Percentiles rank a stretch among this genome's conserved stretches.
phyloP scores from a whole-genome alignment of 1,284 basidiomycete species.

The Anthracocystis panici-leucophaei region DNA sequence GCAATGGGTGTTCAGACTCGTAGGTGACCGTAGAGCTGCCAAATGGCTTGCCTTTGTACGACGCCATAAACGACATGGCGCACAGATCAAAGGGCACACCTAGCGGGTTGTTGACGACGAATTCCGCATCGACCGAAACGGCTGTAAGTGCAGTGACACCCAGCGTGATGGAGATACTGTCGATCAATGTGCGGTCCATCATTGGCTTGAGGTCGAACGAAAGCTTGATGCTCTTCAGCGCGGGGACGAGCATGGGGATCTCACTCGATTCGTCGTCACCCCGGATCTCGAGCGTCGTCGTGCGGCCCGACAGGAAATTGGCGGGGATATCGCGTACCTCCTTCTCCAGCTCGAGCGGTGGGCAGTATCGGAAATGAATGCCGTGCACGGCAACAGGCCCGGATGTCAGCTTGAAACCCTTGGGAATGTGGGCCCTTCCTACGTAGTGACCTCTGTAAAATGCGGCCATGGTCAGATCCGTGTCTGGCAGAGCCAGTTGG shows the following conservation, averaged over 20 bases:
- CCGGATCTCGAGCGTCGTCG: slow-evolving; percentile 52
- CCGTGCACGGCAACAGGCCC: slow-evolving; percentile 52
- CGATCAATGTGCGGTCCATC: slow-evolving; percentile 55
- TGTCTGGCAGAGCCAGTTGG: slow-evolving; percentile 42
- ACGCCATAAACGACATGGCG: slow-evolving; percentile 54
- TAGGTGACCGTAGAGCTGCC: slow-evolving; percentile 47
- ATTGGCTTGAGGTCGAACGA: slow-evolving; percentile 57
- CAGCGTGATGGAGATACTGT: slow-evolving; percentile 56
- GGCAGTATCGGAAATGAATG: slow-evolving; percentile 57
- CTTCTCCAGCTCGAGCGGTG: slow-evolving; percentile 29
- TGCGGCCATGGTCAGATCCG: slow-evolving; percentile 53
- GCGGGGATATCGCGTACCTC: slow-evolving; percentile 51
- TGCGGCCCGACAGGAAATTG: slow-evolving; percentile 55
- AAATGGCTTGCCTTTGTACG: slow-evolving; percentile 53
- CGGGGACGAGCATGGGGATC: slow-evolving; percentile 44
- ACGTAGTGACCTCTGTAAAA: slow-evolving; percentile 52
- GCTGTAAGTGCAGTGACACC: slow-evolving; percentile 57
- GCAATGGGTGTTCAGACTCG: slow-evolving; percentile 32
- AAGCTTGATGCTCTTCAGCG: slow-evolving; percentile 47
- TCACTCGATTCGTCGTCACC: slow-evolving; percentile 56
- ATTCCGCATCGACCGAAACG: slow-evolving; percentile 51
- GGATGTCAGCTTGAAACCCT: slow-evolving; percentile 34
- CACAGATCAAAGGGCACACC: slow-evolving; percentile 54
- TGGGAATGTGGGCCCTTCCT: slow-evolving; percentile 46
- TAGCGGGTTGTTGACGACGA: slow-evolving; percentile 59